These are phyloP conservation scores for Pestalotiopsis sp. DNA, from an alignment of 2,329 filamentous ascomycete species.

Conservation along the genomic window DNA sequence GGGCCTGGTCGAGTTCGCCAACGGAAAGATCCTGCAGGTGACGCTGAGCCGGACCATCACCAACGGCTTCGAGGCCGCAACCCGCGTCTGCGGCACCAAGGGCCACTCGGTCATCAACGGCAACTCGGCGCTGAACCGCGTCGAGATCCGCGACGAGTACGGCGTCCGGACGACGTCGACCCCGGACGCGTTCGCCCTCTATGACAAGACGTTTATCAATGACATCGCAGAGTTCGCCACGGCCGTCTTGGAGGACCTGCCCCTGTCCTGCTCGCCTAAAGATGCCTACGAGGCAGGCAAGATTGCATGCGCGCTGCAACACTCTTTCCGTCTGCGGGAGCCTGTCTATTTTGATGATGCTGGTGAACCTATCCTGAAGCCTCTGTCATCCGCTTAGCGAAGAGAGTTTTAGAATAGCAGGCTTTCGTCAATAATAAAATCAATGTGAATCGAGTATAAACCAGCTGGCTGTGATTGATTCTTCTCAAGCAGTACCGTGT, in stretches of 20 bases:
- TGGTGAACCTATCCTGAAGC: slow-evolving; percentile 5
- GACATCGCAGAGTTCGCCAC: slow-evolving; percentile 7
- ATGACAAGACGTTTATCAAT: slow-evolving; percentile 1
- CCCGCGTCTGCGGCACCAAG: slow-evolving; percentile 9
- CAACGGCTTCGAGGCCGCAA: slow-evolving; percentile 7
- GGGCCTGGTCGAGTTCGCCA: slow-evolving; percentile 8
- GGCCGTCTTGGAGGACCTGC: slow-evolving; percentile 1
- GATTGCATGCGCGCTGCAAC: slow-evolving; percentile 3
- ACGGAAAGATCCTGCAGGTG: slow-evolving; percentile 1
- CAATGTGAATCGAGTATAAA: not conserved
- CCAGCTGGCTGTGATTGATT: not conserved
- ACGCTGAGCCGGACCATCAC: slow-evolving; percentile 8
- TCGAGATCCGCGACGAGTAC: slow-evolving; percentile 5
- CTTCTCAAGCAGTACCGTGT: too few species aligned
- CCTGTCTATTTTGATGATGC: slow-evolving; percentile 4
- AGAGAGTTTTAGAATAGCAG: not conserved
- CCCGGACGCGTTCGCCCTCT: slow-evolving; percentile 6
- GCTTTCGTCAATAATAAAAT: not conserved
- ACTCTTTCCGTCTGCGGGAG: slow-evolving; percentile 5
- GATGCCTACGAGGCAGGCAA: slow-evolving; percentile 1
- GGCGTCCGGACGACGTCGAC: slow-evolving; percentile 3
- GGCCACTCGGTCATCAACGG: slow-evolving; percentile 7
- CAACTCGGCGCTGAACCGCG: slow-evolving; percentile 8
- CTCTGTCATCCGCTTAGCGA: not conserved
- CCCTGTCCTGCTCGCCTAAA: not conserved